Evolutionary conservation across 2,329 filamentous ascomycete genomes (phyloP).

Genomic region (Scytalidium sp.): DNA sequence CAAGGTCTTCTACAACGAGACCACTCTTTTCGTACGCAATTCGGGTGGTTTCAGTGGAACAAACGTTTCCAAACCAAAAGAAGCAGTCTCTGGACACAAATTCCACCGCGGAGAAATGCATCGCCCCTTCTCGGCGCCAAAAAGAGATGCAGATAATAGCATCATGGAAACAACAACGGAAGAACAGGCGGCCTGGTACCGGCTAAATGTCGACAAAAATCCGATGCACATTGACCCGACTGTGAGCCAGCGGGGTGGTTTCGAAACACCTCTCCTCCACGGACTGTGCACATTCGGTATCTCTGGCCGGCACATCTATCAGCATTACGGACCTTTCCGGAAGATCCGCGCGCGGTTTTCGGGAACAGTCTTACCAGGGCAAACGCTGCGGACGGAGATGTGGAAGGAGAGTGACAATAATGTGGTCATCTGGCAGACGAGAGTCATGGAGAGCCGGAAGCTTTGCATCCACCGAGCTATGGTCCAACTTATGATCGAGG

Average conservation of each 20-base stretch:
- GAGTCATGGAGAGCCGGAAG: too few species aligned
- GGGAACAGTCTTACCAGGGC: conserved; percentile 75
- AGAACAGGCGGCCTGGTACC: conserved; percentile 88
- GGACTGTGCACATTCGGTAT: conserved; percentile 90
- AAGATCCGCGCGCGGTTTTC: conserved; percentile 89
- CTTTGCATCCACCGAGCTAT: too few species aligned
- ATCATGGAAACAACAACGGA: conserved; percentile 79
- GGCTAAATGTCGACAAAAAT: conserved; percentile 88
- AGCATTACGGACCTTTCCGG: conserved; percentile 75
- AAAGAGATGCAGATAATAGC: conserved; percentile 76
- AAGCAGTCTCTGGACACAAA: too few species aligned
- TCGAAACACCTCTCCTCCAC: conserved; percentile 88
- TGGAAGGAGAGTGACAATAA: conserved; percentile 95
- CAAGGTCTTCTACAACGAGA: conserved; percentile 93
- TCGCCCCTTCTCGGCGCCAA: too few species aligned
- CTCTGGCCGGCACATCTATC: conserved; percentile 80
- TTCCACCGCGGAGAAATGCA: too few species aligned
- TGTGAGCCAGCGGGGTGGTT: conserved; percentile 90
- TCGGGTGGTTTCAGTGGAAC: conserved; percentile 83
- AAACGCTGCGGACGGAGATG: conserved; percentile 86
- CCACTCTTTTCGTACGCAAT: conserved; percentile 82
- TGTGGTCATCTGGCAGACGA: too few species aligned
- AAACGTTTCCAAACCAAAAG: too few species aligned
- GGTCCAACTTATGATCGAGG: too few species aligned
- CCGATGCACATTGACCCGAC: conserved; percentile 88